These are phyloP conservation scores for Fusarium sp. DNA, from an alignment of 2,329 filamentous ascomycete genomes.

Conservation along the genomic window DNA sequence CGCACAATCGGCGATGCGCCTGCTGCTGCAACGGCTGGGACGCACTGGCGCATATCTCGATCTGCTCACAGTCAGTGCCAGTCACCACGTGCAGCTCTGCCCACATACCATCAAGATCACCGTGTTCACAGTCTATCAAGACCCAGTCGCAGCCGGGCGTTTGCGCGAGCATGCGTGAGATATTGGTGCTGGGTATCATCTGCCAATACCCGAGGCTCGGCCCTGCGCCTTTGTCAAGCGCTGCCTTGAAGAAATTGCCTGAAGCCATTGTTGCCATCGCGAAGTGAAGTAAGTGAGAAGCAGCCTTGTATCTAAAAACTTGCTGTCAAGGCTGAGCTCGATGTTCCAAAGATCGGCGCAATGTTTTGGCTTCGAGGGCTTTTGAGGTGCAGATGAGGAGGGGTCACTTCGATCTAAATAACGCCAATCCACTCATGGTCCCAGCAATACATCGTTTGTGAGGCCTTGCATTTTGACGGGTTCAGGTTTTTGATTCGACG, in stretches of 20 bases:
- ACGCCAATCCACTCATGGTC: too few species aligned
- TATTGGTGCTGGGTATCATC: conserved; percentile 13
- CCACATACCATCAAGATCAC: conserved; percentile 1
- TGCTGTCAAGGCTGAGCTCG: background rate
- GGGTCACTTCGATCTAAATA: background rate
- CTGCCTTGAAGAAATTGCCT: conserved; percentile 1
- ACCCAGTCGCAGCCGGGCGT: conserved; percentile 11
- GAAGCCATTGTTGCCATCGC: background rate
- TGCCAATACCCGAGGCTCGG: conserved; percentile 14
- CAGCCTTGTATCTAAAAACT: too few species aligned
- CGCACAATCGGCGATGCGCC: conserved; percentile 20
- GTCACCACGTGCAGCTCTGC: rapidly evolving
- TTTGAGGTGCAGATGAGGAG: too few species aligned
- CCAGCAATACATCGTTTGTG: too few species aligned
- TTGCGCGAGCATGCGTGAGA: conserved; percentile 14
- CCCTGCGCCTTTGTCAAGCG: background rate
- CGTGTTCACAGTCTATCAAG: conserved; percentile 10
- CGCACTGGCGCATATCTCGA: conserved; percentile 8
- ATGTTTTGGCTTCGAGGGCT: too few species aligned
- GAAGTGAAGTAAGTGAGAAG: background rate
- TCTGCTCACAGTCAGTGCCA: background rate
- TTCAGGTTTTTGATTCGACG: too few species aligned
- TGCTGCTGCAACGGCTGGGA: conserved; percentile 16
- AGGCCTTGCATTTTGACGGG: too few species aligned
- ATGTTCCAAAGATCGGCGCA: too few species aligned